Percentiles rank a stretch among this genome's conserved stretches.
These are phyloP conservation scores for Dactylonectria macrodidyma DNA, from an alignment of 2,329 filamentous ascomycete species.

Conservation along the genomic window DNA sequence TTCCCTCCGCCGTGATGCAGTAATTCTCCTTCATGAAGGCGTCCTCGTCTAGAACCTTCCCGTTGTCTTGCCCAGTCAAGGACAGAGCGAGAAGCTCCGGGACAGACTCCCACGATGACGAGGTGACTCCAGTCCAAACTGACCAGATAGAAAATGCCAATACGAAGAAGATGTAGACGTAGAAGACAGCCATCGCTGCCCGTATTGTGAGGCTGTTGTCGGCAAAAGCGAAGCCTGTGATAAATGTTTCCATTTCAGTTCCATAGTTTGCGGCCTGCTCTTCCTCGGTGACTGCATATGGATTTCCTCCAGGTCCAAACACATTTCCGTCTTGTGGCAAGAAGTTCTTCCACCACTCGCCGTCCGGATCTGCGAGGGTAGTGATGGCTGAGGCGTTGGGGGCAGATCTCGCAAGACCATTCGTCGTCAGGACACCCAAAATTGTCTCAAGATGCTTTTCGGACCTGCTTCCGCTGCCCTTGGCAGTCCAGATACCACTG, in stretches of 20 bases:
- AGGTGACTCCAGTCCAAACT: constrained; percentile 28
- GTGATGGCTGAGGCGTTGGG: constrained; percentile 30
- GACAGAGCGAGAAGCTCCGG: constrained; percentile 25
- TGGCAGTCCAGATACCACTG: constrained; percentile 32
- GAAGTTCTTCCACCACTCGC: constrained; percentile 41
- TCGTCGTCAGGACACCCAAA: constrained; percentile 29
- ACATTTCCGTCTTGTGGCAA: constrained; percentile 35
- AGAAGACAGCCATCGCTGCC: constrained; percentile 26
- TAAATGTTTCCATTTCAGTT: constrained; percentile 40
- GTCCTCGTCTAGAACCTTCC: background rate
- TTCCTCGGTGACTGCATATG: constrained; percentile 29
- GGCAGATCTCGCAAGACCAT: constrained; percentile 32
- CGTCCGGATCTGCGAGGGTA: constrained; percentile 18
- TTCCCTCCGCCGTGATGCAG: constrained; percentile 19
- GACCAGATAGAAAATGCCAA: constrained; percentile 25
- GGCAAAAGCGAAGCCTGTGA: constrained; percentile 39
- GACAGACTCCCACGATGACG: constrained; percentile 24
- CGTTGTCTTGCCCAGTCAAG: constrained; percentile 7
- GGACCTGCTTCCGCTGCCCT: constrained; percentile 30
- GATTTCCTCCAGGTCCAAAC: constrained; percentile 37
- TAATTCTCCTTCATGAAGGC: constrained; percentile 27
- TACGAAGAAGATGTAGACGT: constrained; percentile 20
- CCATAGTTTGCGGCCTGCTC: constrained; percentile 23
- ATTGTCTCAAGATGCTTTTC: constrained; percentile 34
- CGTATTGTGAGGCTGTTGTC: constrained; percentile 30